These are phyloP conservation scores for Sclerotinia spermophila DNA, from an alignment of 2,329 filamentous ascomycete species.

Conservation along the genomic window DNA sequence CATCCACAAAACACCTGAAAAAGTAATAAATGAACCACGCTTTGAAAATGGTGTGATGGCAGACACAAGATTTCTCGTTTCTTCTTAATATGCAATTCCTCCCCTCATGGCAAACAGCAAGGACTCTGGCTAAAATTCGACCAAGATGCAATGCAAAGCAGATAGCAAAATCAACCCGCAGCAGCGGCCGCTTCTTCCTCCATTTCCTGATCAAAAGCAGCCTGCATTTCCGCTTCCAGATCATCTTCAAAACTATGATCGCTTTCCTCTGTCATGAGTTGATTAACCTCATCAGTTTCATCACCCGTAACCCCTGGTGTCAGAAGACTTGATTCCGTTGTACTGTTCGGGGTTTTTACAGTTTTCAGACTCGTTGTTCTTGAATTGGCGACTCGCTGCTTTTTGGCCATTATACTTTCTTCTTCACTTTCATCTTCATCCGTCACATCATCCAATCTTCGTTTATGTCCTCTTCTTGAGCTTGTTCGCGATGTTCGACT, in stretches of 20 bases:
- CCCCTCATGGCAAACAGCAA: neutral
- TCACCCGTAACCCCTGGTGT: conserved; percentile 44
- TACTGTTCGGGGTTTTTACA: conserved; percentile 43
- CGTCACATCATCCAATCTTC: conserved; percentile 35
- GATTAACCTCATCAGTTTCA: conserved; percentile 36
- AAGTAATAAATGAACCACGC: neutral
- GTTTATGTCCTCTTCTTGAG: conserved; percentile 31
- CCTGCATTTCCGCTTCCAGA: conserved; percentile 53
- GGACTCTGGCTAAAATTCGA: conserved; percentile 39
- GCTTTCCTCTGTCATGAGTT: conserved; percentile 35
- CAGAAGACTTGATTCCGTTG: conserved; percentile 40
- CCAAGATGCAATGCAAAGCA: neutral
- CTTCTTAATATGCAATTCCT: neutral
- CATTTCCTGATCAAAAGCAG: conserved; percentile 42
- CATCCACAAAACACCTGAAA: conserved; percentile 2
- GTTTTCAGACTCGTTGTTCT: conserved; percentile 48
- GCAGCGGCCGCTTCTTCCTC: neutral
- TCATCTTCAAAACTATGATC: conserved; percentile 38
- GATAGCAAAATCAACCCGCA: neutral
- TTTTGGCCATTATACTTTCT: conserved; percentile 48
- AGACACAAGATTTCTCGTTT: neutral
- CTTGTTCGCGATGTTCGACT: conserved; percentile 29
- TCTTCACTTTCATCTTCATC: conserved; percentile 50
- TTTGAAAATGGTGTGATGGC: neutral
- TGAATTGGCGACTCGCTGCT: conserved; percentile 47